Base-by-base conservation (phyloP, 2,329 filamentous ascomycete genomes). In the Colletotrichum gigasporum region DNA sequence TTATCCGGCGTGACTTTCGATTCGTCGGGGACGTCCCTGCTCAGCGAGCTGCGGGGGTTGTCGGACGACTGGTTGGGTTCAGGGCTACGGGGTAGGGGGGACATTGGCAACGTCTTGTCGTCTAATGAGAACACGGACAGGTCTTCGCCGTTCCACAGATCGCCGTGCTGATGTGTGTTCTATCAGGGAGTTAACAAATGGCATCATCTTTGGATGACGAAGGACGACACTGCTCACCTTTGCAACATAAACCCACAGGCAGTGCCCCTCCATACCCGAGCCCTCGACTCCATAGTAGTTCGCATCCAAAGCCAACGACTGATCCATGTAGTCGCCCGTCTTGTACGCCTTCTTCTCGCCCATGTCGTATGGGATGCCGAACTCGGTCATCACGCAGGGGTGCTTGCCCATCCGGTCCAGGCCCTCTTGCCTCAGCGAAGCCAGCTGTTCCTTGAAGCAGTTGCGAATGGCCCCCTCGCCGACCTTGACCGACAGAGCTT, bases 351-450 rank as follows among this genome's bases (percentile, higher is more conserved):
- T 85, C 78, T 97, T 94, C 69, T 97, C 90, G 73, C 99, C 95
- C 96, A 99, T 98, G 74, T 99, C 96, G 74, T 97, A 99, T 0
- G 96, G 96, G 63, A 99, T 97, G 7, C 96, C 96, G 72, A 98
- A 98, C 74, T 99, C 96, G 1, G 93, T 96, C 76, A 97, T 88
- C 4, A 99, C 79, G 70, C 94, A 93, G 0, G 96, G 96, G 70
- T 96, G 94, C 20, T 91, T 88, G 18, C 96, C 96, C 82, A 94
- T 93, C 63, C 93, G 89, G 58, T 97, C 91, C n/a, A 91, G 79
- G 0, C 95, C 96, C 77, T 99, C 96, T 69, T 96, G 85, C 51
- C 90, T 86, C 54, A 99, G 91, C 1, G 90, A 91, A 5, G 88
- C 87, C 34, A 99, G 85, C 74, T 99, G 96, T 68, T 97, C 92